These are phyloP conservation scores for Agaricus sinodeliciosus DNA, from an alignment of 768 basidiomycete species.

Conservation along the genomic window DNA sequence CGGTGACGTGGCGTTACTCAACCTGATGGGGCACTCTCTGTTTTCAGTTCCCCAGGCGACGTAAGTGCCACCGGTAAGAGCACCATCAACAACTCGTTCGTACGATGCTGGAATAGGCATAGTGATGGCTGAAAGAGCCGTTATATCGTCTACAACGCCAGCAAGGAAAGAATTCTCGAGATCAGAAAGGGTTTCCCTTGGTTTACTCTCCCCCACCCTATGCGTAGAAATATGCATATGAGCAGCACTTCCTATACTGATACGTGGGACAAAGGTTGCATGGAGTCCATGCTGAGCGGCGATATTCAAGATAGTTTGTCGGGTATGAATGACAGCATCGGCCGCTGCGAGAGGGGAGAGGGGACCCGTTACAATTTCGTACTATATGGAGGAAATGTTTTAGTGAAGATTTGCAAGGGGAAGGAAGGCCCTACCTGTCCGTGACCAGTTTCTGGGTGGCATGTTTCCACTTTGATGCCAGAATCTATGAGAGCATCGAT, in stretches of 20 bases:
- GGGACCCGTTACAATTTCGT: slow-evolving; percentile 65
- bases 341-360: slow-evolving; percentile 57
- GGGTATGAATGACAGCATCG: slow-evolving; percentile 59
- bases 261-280: slow-evolving; percentile 61
- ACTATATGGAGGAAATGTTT: slow-evolving; percentile 17
- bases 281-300: slow-evolving; percentile 55
- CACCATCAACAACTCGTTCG: slow-evolving; percentile 53
- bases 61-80: slow-evolving; percentile 69
- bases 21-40: slow-evolving; percentile 57
- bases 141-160: slow-evolving; percentile 50
- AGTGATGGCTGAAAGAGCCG: slow-evolving; percentile 50
- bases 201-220: slow-evolving; percentile 17
- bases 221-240: slow-evolving; percentile 67
- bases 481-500: slow-evolving; percentile 39
- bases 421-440: slow-evolving; percentile 29
- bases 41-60: slow-evolving; percentile 66
- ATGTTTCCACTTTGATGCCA: slow-evolving; percentile 59
- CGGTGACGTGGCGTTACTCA: slow-evolving; percentile 41
- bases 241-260: slow-evolving; percentile 43
- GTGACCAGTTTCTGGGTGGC: slow-evolving; percentile 64
- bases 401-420: not conserved
- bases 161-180: slow-evolving; percentile 56
- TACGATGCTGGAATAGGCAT: slow-evolving; percentile 60
- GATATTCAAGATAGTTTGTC: slow-evolving; percentile 60
- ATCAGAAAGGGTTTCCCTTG: slow-evolving; percentile 15